Base-by-base conservation (phyloP, 2,329 filamentous ascomycete species). In the Albifimbria verrucaria region DNA sequence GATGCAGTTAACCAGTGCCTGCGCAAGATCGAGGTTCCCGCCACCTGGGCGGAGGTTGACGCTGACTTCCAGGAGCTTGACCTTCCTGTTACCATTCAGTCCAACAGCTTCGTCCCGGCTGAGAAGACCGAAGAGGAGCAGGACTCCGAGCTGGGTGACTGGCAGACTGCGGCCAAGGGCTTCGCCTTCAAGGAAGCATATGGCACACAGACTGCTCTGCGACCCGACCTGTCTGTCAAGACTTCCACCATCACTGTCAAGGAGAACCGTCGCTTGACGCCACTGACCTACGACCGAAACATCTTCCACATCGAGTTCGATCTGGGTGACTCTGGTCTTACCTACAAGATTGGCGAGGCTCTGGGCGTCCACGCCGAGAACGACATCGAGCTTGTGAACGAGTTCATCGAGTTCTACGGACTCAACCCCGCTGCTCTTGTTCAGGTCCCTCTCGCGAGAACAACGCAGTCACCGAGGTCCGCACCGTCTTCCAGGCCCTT, bases 221-320 rank as follows among this genome's bases (percentile, higher is more conserved):
- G 94, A 51, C 94, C 94, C 11, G 94, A 99, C 65, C 78, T 96
- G 51, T 76, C 88, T 10, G 85, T 90, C 66, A 92, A 93, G 82
- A 97, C 93, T 2, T 87, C 83, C 64, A 90, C 91, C 42, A 88
- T 97, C 51, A 88, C 86, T 51, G 92, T 99, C 72, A 91, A 95
- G 78, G 94, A 97, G 78, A 97, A 96, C 76, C 90, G 94, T 57
- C 86, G 94, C 58, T 82, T 99, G 52, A 99, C 94, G 0, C 94
- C 94, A 3, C 65, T 74, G 22, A 88, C 86, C 26, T 99, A 99
- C 68, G 92, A 97, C 72, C 91, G 94, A 63, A 97, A 99, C 80
- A 97, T 99, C 73, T 99, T 99, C 87, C 94, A 99, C 77, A 97
- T 99, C 57, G 94, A 99, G 74, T 99, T 99, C 65, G 94, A 97